Evolutionary conservation across 495 filamentous ascomycete genomes (phyloP).

Genomic region (Tetracladium setigerum): DNA sequence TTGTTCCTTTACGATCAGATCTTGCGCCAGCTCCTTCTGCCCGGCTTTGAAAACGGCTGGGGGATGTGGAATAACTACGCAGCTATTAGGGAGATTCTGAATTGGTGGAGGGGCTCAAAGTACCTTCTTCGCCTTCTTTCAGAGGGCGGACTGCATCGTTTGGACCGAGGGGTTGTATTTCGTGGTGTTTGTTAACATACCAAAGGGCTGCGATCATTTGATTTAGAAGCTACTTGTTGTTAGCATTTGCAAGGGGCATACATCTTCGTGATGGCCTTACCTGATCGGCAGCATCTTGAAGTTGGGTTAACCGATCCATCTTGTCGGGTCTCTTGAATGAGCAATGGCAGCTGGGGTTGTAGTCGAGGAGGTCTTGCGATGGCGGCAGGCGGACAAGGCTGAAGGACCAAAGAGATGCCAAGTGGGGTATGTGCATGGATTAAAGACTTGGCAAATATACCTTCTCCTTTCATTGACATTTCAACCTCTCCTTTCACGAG

Average conservation of each 20-base stretch:
- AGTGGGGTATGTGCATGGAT: neutral
- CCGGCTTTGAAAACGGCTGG: slow-evolving; percentile 60
- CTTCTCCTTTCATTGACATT: no score
- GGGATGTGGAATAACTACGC: slow-evolving; percentile 49
- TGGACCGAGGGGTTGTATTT: slow-evolving; percentile 56
- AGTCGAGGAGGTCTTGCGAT: neutral
- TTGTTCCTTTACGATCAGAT: slow-evolving; percentile 84
- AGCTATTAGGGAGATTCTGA: slow-evolving; percentile 2
- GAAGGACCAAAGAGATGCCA: no score
- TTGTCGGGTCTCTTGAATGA: slow-evolving; percentile 34
- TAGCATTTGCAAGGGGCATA: neutral
- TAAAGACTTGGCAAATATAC: neutral
- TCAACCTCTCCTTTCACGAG: neutral
- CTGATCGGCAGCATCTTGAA: slow-evolving; percentile 92
- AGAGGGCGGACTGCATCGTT: slow-evolving; percentile 51
- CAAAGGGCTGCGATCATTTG: slow-evolving; percentile 83
- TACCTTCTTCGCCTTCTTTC: slow-evolving; percentile 30
- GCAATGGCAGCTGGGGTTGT: slow-evolving; percentile 1
- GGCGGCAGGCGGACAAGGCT: no score
- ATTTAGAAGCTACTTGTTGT: slow-evolving; percentile 57
- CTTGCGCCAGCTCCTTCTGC: slow-evolving; percentile 74
- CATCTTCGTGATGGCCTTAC: slow-evolving; percentile 31
- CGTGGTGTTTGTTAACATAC: slow-evolving; percentile 78
- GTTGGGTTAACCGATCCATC: slow-evolving; percentile 86
- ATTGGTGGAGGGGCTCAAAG: neutral